Conservation (phyloP, 257 asterid species). For the Nicotiana attenuata region DNA sequence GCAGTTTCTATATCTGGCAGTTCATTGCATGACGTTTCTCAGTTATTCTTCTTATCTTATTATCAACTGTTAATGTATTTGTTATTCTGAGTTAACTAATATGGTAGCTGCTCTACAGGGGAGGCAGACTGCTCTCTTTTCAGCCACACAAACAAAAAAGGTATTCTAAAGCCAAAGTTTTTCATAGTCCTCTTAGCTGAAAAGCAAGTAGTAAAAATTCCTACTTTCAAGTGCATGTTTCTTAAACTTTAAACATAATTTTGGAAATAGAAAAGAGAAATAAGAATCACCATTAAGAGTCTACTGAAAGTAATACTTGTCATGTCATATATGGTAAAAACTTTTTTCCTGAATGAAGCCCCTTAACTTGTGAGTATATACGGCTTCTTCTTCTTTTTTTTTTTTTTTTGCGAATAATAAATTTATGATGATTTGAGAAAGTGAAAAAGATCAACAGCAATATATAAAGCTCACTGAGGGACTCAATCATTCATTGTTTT, state of each 20-base stretch:
- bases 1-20: background rate
- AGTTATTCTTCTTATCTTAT: background rate
- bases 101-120: conserved; percentile 39
- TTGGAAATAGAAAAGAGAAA: background rate
- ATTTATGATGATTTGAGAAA: background rate
- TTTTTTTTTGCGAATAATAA: background rate
- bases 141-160: conserved; percentile 97
- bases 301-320: background rate
- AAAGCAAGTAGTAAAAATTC: background rate
- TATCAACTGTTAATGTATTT: background rate
- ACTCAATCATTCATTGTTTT: conserved; percentile 17
- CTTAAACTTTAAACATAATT: background rate
- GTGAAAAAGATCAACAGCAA: background rate
- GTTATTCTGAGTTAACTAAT: conserved; percentile 22
- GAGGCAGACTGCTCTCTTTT: conserved; percentile 94
- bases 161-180: conserved; percentile 24
- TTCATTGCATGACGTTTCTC: background rate
- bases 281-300: background rate
- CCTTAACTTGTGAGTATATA: background rate
- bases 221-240: background rate
- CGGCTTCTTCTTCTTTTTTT: too few species aligned
- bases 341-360: background rate
- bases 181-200: background rate
- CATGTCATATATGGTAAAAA: background rate
- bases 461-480: background rate